Evolutionary conservation across 257 asterid species (phyloP).

Genomic region (Linderniella brevidens): DNA sequence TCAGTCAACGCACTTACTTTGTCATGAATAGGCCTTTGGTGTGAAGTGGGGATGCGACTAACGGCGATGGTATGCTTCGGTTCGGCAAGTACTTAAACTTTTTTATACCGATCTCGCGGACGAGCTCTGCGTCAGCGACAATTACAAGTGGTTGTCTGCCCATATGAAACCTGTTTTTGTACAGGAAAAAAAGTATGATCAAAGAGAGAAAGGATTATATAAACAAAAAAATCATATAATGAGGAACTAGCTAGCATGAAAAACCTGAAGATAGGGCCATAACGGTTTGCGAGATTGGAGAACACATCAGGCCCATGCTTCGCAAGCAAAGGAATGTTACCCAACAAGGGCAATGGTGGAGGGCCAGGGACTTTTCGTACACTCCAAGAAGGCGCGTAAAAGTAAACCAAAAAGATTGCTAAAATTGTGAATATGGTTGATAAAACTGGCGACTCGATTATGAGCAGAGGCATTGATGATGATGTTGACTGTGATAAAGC

Average conservation of each 20-base stretch:
- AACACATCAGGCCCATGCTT: constrained; percentile 78
- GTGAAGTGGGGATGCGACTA: constrained; percentile 84
- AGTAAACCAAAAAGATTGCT: constrained; percentile 16
- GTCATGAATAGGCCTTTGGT: constrained; percentile 93
- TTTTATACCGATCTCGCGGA: constrained; percentile 79
- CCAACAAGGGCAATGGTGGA: constrained; percentile 63
- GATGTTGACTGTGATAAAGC: too few relatives aligned
- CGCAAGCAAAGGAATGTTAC: constrained; percentile 87
- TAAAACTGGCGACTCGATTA: too few relatives aligned
- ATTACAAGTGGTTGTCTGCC: constrained; percentile 88
- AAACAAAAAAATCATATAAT: too few relatives aligned
- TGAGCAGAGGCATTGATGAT: too few relatives aligned
- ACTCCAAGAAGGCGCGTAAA: constrained; percentile 67
- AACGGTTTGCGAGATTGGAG: constrained; percentile 60
- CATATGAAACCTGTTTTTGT: constrained; percentile 60
- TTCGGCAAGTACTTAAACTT: constrained; percentile 68
- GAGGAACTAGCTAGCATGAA: not conserved
- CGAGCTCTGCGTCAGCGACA: constrained; percentile 81
- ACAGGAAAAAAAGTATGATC: too few relatives aligned
- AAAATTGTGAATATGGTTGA: too few relatives aligned
- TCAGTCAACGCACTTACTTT: constrained; percentile 19
- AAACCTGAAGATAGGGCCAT: constrained; percentile 90
- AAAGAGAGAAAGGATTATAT: not conserved
- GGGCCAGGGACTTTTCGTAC: constrained; percentile 86
- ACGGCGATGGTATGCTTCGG: constrained; percentile 93